Evolutionary conservation across 108 stramenopile genomes (phyloP).

Genomic region (Fistulifera solaris): DNA sequence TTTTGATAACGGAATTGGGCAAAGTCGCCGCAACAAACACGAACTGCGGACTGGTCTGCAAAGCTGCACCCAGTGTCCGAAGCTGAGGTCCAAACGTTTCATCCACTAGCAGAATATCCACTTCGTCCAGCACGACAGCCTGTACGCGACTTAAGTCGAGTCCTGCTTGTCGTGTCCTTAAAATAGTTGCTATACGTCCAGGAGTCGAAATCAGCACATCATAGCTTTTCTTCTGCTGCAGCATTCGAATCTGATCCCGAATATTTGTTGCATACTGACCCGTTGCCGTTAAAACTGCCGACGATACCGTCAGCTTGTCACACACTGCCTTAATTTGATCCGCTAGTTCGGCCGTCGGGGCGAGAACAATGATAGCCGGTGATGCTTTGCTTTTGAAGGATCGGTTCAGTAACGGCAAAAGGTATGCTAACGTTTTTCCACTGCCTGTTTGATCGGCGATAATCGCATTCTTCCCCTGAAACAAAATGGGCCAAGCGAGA

Average conservation of each 20-base stretch:
- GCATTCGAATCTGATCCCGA: slow-evolving; percentile 72
- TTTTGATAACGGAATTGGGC: slow-evolving; percentile 63
- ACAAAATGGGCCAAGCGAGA: slow-evolving; percentile 62
- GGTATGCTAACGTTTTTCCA: slow-evolving; percentile 87
- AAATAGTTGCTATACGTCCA: slow-evolving; percentile 80
- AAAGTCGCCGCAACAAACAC: slow-evolving; percentile 93
- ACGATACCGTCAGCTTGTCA: slow-evolving; percentile 33
- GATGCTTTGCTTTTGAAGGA: slow-evolving; percentile 30
- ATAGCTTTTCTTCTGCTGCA: slow-evolving; percentile 44
- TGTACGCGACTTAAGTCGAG: slow-evolving; percentile 53
- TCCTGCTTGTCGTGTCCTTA: slow-evolving; percentile 62
- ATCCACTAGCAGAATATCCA: slow-evolving; percentile 84
- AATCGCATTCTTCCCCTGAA: slow-evolving; percentile 59
- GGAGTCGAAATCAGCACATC: slow-evolving; percentile 89
- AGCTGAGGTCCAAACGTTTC: slow-evolving; percentile 85
- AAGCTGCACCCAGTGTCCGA: slow-evolving; percentile 69
- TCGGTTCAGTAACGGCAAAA: slow-evolving; percentile 66
- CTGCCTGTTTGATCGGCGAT: slow-evolving; percentile 91
- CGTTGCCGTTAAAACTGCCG: slow-evolving; percentile 61
- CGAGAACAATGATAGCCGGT: slow-evolving; percentile 61
- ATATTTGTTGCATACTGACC: slow-evolving; percentile 57
- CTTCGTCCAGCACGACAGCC: slow-evolving; percentile 85
- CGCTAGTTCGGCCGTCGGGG: slow-evolving; percentile 90
- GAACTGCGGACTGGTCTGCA: slow-evolving; percentile 64
- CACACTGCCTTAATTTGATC: slow-evolving; percentile 75